Evolutionary conservation across 192 early-diverging fungal genomes (phyloP).

Genomic region (Geranomyces variabilis): DNA sequence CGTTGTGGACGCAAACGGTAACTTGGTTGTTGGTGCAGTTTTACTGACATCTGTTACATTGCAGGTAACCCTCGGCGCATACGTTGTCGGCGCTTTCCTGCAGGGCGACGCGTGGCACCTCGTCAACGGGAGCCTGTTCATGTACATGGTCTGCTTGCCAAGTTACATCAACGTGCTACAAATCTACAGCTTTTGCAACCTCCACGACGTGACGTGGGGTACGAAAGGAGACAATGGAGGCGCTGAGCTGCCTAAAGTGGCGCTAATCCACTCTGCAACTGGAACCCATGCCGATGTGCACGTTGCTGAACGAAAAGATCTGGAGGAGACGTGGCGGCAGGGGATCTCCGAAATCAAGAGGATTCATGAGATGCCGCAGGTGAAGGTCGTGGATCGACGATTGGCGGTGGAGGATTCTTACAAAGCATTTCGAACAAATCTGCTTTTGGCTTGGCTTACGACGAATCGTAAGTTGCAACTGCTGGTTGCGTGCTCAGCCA

Average conservation of each 20-base stretch:
- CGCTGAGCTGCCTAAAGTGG: slow-evolving; percentile 37
- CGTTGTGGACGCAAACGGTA: too few relatives aligned
- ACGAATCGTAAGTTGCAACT: too few relatives aligned
- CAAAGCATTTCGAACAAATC: slow-evolving; percentile 51
- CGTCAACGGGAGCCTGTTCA: slow-evolving; percentile 63
- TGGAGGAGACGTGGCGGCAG: slow-evolving; percentile 63
- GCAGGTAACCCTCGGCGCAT: slow-evolving; percentile 65
- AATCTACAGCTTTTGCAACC: slow-evolving; percentile 75
- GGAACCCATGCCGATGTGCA: slow-evolving; percentile 42
- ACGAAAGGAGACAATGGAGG: slow-evolving; percentile 87
- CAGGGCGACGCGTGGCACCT: slow-evolving; percentile 81
- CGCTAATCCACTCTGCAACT: background rate
- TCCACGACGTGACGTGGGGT: slow-evolving; percentile 94
- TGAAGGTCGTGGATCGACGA: slow-evolving; percentile 31
- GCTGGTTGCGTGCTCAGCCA: too few relatives aligned
- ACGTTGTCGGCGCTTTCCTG: slow-evolving; percentile 64
- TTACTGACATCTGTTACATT: slow-evolving; percentile 34
- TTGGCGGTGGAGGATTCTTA: slow-evolving; percentile 17
- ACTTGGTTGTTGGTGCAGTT: too few relatives aligned
- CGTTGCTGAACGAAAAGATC: slow-evolving; percentile 45
- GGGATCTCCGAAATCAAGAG: slow-evolving; percentile 69
- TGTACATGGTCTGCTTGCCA: slow-evolving; percentile 79
- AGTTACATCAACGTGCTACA: slow-evolving; percentile 88
- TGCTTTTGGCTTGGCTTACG: background rate
- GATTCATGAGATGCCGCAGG: slow-evolving; percentile 44